Evolutionary conservation across 1,284 basidiomycete genomes (phyloP), one percentile per base, ranked within the genome.

Genomic region (Ustilago shanxiensis): DNA sequence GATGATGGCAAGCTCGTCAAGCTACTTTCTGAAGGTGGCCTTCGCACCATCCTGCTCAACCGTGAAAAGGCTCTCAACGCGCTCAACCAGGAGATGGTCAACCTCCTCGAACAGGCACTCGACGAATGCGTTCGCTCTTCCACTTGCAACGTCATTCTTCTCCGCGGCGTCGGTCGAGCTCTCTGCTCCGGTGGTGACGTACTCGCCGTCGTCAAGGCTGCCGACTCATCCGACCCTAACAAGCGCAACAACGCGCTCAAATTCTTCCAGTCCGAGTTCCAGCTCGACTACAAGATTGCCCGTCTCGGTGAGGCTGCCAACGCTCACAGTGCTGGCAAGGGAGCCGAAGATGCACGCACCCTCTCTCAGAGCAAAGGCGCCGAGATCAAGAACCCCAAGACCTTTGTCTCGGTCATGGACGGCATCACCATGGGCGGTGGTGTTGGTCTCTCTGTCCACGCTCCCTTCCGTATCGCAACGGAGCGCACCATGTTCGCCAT

Each of bases 181-280:
- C 98, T 98, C 84, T 99, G 95, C 85, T 93, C 94, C 6, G 97
- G 96, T 24, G 96, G 96, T 61, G 97, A 99, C 86, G 93, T 99
- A 61, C 91, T 91, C 73, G 88, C 84, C 83, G 91, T 89, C 28
- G 78, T 78, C 50, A 72, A 74, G 16, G 73, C 66, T 2, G 79
- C 76, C 60, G 59, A 74, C 77, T 63, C 77, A 6, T 8, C 65
- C 66, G 70, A 81, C 65, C 37, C 68, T 45, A 51, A 56, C 50
- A 44, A 80, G 51, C 33, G 91, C 62, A 87, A 89, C 6, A 87
- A 89, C 51, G 92, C 94, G 13, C 88, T 94, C 62, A 89, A 91
- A 20, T 99, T 95, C 88, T 99, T 99, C 89, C 91, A 92, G 86
- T 89, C 90, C 84, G 97, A 99, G 92, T 98, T 97, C 85, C 92